phyloP scores from a whole-genome alignment of 345 rosid species.

The Adansonia digitata region DNA sequence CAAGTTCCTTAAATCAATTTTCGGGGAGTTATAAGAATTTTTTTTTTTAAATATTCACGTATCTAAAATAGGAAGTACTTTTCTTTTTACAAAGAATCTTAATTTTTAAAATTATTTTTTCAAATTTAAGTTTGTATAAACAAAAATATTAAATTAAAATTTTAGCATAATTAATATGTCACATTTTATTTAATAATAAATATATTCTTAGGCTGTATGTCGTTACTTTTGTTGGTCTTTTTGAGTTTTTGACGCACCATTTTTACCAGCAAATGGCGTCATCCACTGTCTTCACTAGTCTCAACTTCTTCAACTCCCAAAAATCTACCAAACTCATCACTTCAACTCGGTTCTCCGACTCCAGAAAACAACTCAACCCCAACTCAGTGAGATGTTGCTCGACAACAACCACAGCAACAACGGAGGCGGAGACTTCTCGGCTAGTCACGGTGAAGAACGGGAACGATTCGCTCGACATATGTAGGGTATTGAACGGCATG shows the following conservation, averaged over 20 bases:
- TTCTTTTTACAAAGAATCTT: no score
- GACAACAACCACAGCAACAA: constrained; percentile 24
- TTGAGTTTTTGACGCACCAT: background rate
- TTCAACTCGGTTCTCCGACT: constrained; percentile 10
- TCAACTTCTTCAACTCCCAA: constrained; percentile 25
- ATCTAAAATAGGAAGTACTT: no score
- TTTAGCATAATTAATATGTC: no score
- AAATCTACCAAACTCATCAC: background rate
- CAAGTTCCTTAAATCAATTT: no score
- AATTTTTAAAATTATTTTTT: no score
- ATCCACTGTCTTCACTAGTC: constrained; percentile 22
- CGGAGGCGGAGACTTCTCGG: constrained; percentile 31
- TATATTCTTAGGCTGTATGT: background rate
- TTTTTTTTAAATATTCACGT: no score
- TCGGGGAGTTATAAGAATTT: background rate
- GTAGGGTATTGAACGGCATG: constrained; percentile 86
- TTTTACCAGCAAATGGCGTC: constrained; percentile 6
- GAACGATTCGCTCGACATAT: constrained; percentile 74
- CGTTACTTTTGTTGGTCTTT: background rate
- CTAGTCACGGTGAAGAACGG: constrained; percentile 59
- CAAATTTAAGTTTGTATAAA: no score
- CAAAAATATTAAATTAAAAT: no score
- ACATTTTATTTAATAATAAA: no score
- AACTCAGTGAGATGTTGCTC: constrained; percentile 45
- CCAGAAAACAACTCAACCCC: constrained; percentile 16